Conservation (phyloP, 75 land plant species). For the Sequoia sempervirens region DNA sequence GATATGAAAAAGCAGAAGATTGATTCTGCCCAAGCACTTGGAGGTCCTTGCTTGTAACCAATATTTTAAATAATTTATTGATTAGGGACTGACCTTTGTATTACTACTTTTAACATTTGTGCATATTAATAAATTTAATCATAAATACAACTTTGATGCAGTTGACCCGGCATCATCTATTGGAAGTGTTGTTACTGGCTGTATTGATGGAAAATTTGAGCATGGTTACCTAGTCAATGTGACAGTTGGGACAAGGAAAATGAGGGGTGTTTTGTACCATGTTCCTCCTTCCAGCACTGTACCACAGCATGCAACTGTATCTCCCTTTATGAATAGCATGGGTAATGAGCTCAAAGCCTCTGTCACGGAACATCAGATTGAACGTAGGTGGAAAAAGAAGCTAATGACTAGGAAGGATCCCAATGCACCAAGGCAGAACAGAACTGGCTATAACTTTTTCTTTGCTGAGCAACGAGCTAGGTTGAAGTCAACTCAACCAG, state of each 20-base stretch:
- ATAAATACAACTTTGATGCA: conserved; percentile 15
- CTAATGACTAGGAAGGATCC: conserved; percentile 48
- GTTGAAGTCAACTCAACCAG: no score
- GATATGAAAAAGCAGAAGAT: conserved; percentile 8
- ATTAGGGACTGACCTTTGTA: neutral
- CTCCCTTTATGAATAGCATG: neutral
- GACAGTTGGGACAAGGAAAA: conserved; percentile 41
- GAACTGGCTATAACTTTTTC: no score
- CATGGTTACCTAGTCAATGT: conserved; percentile 73
- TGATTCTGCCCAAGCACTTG: neutral
- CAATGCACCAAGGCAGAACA: no score
- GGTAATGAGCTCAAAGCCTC: conserved; percentile 5
- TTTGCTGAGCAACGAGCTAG: no score
- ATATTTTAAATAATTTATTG: neutral
- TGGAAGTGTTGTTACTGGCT: conserved; percentile 40
- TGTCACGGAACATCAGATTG: conserved; percentile 14
- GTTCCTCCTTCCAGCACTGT: conserved; percentile 21
- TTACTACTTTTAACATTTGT: neutral
- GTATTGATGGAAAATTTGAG: conserved; percentile 77
- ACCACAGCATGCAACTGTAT: conserved; percentile 19
- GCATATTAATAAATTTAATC: neutral
- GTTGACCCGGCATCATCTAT: conserved; percentile 21
- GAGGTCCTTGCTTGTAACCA: conserved; percentile 9
- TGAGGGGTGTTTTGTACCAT: conserved; percentile 75
- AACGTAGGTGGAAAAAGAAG: conserved; percentile 25